Percentiles rank a stretch among this genome's conserved stretches.
Conservation (phyloP, 2,329 filamentous ascomycete genomes). For the Fusarium sp. region DNA sequence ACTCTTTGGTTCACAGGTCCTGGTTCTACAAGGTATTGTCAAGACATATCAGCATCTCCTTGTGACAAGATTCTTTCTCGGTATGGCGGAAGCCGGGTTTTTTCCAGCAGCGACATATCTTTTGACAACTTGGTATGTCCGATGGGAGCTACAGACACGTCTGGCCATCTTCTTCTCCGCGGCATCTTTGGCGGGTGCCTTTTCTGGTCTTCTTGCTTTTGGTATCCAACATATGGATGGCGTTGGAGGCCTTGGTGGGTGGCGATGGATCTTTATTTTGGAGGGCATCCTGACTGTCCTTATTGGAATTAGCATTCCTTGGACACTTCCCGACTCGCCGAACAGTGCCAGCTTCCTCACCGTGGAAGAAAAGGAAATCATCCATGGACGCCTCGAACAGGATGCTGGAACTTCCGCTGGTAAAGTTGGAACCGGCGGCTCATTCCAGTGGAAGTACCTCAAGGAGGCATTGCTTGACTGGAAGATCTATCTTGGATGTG, state of each 20-base stretch:
- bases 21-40: constrained; percentile 4
- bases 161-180: constrained; percentile 32
- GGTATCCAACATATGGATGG: constrained; percentile 27
- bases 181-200: constrained; percentile 34
- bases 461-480: constrained; percentile 11
- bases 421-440: background rate
- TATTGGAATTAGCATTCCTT: constrained; percentile 6
- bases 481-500: constrained; percentile 7
- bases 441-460: background rate
- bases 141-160: constrained; percentile 23
- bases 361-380: background rate
- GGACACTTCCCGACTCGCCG: background rate
- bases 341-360: background rate
- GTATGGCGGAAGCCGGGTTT: constrained; percentile 5
- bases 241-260: constrained; percentile 14
- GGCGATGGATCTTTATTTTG: constrained; percentile 11
- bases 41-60: constrained; percentile 1
- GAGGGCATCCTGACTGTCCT: constrained; percentile 22
- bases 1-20: background rate
- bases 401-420: background rate
- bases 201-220: constrained; percentile 45
- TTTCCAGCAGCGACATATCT: constrained; percentile 7
- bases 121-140: constrained; percentile 26
- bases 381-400: background rate
- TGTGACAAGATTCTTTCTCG: constrained; percentile 2